A percentile compares a stretch with the other conserved stretches of the same genome.
These are phyloP conservation scores for Euphorbia tirucalli DNA, from an alignment of 345 rosid genomes.

Conservation along the genomic window DNA sequence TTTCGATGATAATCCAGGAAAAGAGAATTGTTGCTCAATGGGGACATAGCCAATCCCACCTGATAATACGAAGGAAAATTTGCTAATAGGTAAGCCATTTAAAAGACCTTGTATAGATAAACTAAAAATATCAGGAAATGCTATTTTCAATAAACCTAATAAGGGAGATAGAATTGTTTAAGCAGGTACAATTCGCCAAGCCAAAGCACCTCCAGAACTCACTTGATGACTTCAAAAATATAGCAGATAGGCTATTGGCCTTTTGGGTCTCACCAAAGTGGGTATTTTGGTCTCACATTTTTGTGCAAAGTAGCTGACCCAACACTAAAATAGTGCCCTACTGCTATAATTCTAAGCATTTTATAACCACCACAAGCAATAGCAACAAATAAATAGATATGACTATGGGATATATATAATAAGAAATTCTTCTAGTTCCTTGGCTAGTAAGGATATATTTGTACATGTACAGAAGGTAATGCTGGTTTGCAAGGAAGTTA, in stretches of 20 bases:
- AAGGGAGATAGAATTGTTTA: not conserved
- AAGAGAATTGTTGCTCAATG: slow-evolving; percentile 58
- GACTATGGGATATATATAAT: not conserved
- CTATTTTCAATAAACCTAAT: not conserved
- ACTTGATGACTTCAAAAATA: not conserved
- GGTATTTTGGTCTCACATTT: not conserved
- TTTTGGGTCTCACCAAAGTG: not conserved
- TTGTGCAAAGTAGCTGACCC: not conserved
- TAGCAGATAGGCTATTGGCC: not conserved
- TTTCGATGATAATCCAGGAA: slow-evolving; percentile 53
- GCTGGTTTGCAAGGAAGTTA: not conserved
- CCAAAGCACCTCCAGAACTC: not conserved
- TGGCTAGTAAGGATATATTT: not conserved
- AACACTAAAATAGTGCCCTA: not conserved
- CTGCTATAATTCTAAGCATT: not conserved
- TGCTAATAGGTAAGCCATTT: not conserved
- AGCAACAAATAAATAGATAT: not conserved
- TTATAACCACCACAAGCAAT: not conserved
- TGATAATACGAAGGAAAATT: slow-evolving; percentile 6
- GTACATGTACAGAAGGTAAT: not conserved
- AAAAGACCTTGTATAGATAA: not conserved
- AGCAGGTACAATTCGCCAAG: not conserved
- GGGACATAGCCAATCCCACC: slow-evolving; percentile 56
- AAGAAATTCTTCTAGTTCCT: not conserved
- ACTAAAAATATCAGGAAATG: not conserved